Evolutionary conservation across 140 eudicot species (phyloP), one percentile per base, ranked within the genome.

Genomic region (Oenanthe javanica): DNA sequence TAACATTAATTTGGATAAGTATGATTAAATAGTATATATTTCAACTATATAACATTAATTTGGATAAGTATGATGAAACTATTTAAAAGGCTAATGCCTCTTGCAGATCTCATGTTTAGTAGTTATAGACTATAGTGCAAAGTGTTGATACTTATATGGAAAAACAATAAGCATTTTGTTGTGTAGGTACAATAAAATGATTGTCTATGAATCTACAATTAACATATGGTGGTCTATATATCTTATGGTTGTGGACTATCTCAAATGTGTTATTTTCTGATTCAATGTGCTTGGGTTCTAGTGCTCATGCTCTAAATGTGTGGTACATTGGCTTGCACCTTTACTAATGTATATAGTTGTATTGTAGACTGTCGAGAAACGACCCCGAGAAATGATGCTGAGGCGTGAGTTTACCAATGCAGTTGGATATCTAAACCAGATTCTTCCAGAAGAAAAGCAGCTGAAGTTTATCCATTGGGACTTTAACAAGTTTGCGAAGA

Each of bases 351-450:
- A 7, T 76, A 42, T 6, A 43, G 72, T 42, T 67, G 31, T 48
- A 81, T 82, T 85, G 82, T 89, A 94, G 99, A 94, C 99, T 40
- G 95, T 94, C 67, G 99, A 94, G 87, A 95, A 95, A 87, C 89
- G 97, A 81, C 99, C 99, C 48, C 83, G 99, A 52, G 99, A 95
- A 88, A 92, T 92, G 97, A 92, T 95, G 97, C 84, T 95, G 51
- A 82, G 97, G 82, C 95, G 97, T 78, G 99, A 95, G 81, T 95
- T 95, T 84, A 88, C 97, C 0, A 86, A 85, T 87, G 99, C 99
- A 25, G 99, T 95, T 85, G 97, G 97, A 79, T 95, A 92, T 86
- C 86, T 95, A 55, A 95, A 95, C 84, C 96, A 95, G 84, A 95
- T 90, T 77, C 89, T 95, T 78, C 79, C 96, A 36, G 92, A 92